Percentiles rank a stretch among this genome's conserved stretches.
Conservation (phyloP, 805 yeast genomes). For the Wickerhamomyces hampshirensis region DNA sequence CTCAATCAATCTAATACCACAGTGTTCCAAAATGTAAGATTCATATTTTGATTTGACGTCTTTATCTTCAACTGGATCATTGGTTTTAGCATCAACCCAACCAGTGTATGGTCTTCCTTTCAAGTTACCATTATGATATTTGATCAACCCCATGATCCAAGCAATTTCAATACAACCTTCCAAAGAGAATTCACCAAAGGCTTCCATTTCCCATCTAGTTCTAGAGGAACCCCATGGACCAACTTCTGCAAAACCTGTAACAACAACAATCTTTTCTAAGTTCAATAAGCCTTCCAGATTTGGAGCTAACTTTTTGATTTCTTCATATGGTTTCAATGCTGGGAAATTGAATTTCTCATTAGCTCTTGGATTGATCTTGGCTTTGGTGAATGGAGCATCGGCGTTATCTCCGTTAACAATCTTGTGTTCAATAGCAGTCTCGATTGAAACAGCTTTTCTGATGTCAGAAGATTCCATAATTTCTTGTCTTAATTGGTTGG, state of each 20-base stretch:
- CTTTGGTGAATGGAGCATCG: constrained; percentile 78
- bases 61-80: constrained; percentile 88
- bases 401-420: constrained; percentile 85
- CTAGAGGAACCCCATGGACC: constrained; percentile 99
- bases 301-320: constrained; percentile 62
- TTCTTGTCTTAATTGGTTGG: constrained; percentile 72
- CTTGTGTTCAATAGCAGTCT: constrained; percentile 78
- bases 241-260: constrained; percentile 97
- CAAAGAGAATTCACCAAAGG: constrained; percentile 86
- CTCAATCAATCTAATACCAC: constrained; percentile 96
- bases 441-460: constrained; percentile 92
- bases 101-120: constrained; percentile 92
- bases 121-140: constrained; percentile 86
- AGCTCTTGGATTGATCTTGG: constrained; percentile 85
- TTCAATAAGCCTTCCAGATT: constrained; percentile 88
- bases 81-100: constrained; percentile 95
- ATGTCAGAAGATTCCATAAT: constrained; percentile 78
- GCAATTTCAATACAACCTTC: constrained; percentile 99
- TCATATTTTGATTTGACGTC: constrained; percentile 93
- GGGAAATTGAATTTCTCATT: constrained; percentile 96
- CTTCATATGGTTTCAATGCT: constrained; percentile 67
- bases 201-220: constrained; percentile 99
- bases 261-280: constrained; percentile 86
- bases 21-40: constrained; percentile 78
- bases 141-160: constrained; percentile 98